Conservation (phyloP, 192 early-diverging fungal genomes). For the Gryganskiella cystojenkinii region DNA sequence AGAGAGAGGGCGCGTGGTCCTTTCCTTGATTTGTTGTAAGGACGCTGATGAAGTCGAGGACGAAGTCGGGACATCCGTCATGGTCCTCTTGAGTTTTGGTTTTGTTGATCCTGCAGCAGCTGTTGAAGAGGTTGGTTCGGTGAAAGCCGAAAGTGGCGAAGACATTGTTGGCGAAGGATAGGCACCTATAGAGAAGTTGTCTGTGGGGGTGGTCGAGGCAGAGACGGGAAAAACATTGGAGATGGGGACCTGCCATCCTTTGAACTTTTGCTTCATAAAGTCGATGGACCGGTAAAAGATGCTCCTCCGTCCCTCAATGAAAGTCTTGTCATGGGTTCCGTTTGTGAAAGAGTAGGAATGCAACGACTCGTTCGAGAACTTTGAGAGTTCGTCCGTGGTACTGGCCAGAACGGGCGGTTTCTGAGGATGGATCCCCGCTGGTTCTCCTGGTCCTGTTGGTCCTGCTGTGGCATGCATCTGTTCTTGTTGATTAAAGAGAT, state of each 20-base stretch:
- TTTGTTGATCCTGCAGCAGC: constrained; percentile 2
- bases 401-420: constrained; percentile 26
- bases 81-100: constrained; percentile 45
- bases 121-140: constrained; percentile 2
- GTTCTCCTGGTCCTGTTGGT: background rate
- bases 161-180: constrained; percentile 36
- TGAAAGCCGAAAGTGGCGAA: constrained; percentile 20
- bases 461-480: constrained; percentile 8
- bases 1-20: constrained; percentile 35
- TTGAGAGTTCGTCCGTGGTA: constrained; percentile 52
- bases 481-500: constrained; percentile 22
- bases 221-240: constrained; percentile 39
- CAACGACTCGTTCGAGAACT: constrained; percentile 60
- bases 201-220: constrained; percentile 25
- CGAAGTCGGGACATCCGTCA: constrained; percentile 47
- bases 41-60: constrained; percentile 6
- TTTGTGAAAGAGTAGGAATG: constrained; percentile 58
- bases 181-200: constrained; percentile 39
- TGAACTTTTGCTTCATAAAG: constrained; percentile 65
- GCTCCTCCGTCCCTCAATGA: constrained; percentile 55
- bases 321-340: constrained; percentile 46
- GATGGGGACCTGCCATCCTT: constrained; percentile 60
- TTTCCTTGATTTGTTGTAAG: constrained; percentile 19
- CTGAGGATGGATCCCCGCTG: background rate
- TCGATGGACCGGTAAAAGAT: constrained; percentile 62